phyloP scores from a whole-genome alignment of 371 early-diverging fungal genomes.

The Cokeromyces recurvatus region DNA sequence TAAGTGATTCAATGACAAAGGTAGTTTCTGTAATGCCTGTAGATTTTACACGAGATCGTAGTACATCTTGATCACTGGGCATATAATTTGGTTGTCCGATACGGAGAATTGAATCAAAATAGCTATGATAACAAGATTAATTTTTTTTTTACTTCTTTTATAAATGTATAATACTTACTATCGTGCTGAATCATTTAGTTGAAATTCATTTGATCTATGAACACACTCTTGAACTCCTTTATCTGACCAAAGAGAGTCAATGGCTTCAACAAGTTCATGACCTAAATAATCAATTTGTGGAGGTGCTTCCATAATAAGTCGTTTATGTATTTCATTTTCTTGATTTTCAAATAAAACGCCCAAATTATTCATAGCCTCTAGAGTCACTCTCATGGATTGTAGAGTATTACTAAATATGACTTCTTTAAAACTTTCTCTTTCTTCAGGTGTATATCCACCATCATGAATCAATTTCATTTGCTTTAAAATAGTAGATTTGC shows the following conservation, averaged over 20 bases:
- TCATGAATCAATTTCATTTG: slow-evolving; percentile 97
- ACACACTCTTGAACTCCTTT: slow-evolving; percentile 74
- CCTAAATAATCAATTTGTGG: slow-evolving; percentile 60
- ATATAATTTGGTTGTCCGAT: slow-evolving; percentile 69
- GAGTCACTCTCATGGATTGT: slow-evolving; percentile 85
- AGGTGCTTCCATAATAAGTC: slow-evolving; percentile 53
- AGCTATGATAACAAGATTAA: slow-evolving; percentile 30
- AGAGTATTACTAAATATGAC: slow-evolving; percentile 89
- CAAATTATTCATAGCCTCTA: slow-evolving; percentile 83
- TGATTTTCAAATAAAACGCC: slow-evolving; percentile 59
- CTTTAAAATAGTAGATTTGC: slow-evolving; percentile 94
- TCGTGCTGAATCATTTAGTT: slow-evolving; percentile 79
- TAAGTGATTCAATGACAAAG: slow-evolving; percentile 75
- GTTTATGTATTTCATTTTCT: slow-evolving; percentile 56
- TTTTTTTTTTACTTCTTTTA: background rate
- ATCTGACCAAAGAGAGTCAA: slow-evolving; percentile 76
- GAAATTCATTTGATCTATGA: slow-evolving; percentile 72
- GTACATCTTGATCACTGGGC: slow-evolving; percentile 85
- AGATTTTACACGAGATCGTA: slow-evolving; percentile 79
- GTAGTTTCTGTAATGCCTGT: slow-evolving; percentile 87
- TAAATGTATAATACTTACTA: slow-evolving; percentile 54
- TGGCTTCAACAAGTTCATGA: slow-evolving; percentile 65
- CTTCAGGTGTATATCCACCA: slow-evolving; percentile 81
- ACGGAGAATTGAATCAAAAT: slow-evolving; percentile 84
- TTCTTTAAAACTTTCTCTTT: slow-evolving; percentile 84